Evolutionary conservation across 768 basidiomycete species (phyloP).

Genomic region (Hericium rajendrae): DNA sequence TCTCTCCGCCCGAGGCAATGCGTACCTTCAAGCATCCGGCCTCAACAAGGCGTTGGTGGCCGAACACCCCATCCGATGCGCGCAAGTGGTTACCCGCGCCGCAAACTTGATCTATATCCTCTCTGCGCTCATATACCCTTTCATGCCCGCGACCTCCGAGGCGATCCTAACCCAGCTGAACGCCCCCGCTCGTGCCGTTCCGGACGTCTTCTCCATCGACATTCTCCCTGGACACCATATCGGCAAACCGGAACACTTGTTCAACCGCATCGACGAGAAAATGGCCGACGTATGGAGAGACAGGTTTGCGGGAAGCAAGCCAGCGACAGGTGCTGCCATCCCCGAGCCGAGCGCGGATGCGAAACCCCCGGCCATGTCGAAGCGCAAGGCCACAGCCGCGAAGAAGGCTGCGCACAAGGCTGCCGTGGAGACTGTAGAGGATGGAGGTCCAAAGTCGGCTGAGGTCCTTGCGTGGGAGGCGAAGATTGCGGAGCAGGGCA

Average conservation of each 20-base stretch:
- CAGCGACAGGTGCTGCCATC: conserved; percentile 21
- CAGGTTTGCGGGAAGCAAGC: conserved; percentile 66
- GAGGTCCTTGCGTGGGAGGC: conserved; percentile 67
- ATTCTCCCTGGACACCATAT: conserved; percentile 81
- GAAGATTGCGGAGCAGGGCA: conserved; percentile 69
- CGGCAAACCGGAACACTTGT: conserved; percentile 81
- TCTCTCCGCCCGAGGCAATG: conserved; percentile 82
- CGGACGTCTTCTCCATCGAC: conserved; percentile 64
- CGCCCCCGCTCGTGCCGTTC: conserved; percentile 76
- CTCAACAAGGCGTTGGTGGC: conserved; percentile 85
- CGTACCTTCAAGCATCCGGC: conserved; percentile 87
- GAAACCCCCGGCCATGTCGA: conserved; percentile 38
- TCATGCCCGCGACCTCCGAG: conserved; percentile 88
- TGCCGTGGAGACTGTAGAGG: conserved; percentile 24
- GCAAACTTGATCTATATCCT: conserved; percentile 90
- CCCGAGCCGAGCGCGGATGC: conserved; percentile 30
- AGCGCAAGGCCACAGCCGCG: conserved; percentile 39
- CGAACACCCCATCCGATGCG: conserved; percentile 76
- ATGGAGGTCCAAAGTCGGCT: conserved; percentile 54
- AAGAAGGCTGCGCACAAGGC: conserved; percentile 37
- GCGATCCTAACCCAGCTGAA: conserved; percentile 81
- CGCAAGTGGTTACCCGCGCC: conserved; percentile 81
- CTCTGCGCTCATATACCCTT: conserved; percentile 80
- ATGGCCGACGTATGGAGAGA: conserved; percentile 75
- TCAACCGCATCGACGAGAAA: conserved; percentile 89